Evolutionary conservation across 1,139 yeast species (phyloP), one percentile per base, ranked within the genome.

Genomic region (Yamadazyma triangularis): DNA sequence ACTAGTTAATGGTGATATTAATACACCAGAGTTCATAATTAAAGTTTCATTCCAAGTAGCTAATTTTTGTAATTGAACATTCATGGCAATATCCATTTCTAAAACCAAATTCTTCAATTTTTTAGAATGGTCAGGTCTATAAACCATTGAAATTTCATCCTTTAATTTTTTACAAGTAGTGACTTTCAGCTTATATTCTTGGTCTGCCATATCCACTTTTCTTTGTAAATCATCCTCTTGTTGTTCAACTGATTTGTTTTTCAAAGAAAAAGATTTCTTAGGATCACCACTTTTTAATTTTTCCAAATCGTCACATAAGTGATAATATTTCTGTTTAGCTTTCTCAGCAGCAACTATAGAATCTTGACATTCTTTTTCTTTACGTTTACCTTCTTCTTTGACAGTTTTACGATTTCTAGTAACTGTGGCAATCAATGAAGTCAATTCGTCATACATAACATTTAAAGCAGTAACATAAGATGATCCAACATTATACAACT

Each of bases 181-280:
- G 4, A 88, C 95, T 48, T 76, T 83, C 48, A 75, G 77, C 50
- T 79, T 79, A 59, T 86, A 91, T 40, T 91, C 98, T 35, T 75
- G 73, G 51, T 91, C 96, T 0, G 96, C 93, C 30, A 66, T 58
- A 44, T 83, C 88, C 25, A 91, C 87, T 52, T 91, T 88, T 33
- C 81, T 61, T 40, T 77, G 79, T 18, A 89, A 64, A 31, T 89
- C 96, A 50, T 89, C 97, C 51, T 91, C 97, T 54, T 88, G 95
- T 57, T 89, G 96, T 32, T 83, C 83, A 2, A 80, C 77, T 0
- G 94, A 78, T 44, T 79, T 82, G 33, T 86, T 79, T 50, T 84
- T 84, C 42, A 85, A 65, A 20, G 89, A 81, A 47, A 91, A 80
- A 13, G 80, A 76, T 51, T 86, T 87, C 55, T 83, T 86, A 14